Evolutionary conservation across 75 land plant species (phyloP), one percentile per base, ranked within the genome.

Genomic region (Ceratopteris richardii): DNA sequence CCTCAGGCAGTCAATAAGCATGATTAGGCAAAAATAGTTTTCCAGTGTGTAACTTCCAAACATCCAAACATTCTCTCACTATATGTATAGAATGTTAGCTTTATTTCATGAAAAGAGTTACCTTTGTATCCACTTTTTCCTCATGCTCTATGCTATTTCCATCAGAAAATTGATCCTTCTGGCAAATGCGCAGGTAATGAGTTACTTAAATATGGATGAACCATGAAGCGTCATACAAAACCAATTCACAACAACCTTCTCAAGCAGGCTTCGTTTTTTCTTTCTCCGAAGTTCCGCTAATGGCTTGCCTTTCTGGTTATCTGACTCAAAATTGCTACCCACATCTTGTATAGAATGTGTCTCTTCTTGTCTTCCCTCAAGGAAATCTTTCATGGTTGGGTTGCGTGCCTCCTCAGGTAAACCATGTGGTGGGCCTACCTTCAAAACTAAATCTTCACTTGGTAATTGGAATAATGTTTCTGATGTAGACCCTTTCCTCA

Each of bases 131-230:
- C 28, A 52, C 14, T 14, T 22, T 52, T 22, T 52, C 54, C 54
- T 52, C 54, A 2, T 19, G 12, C 2, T 2, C 54, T 3, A 13
- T 23, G 23, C 13, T n/a, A n/a, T n/a, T 52, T 19, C 28, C 28
- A 52, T 52, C 27, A 24, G 54, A 52, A 52, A 52, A 52, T 52
- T 26, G 54, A 52, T 52, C 54, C 29, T 28, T 52, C 54, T 52
- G 29, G 7, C 9, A 52, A 9, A 52, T 11, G 25, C 54, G 20
- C 18, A n/a, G n/a, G n/a, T n/a, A n/a, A n/a, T n/a, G n/a, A n/a
- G n/a, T n/a, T n/a, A n/a, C n/a, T n/a, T n/a, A n/a, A n/a, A n/a
- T n/a, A n/a, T n/a, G n/a, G n/a, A n/a, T n/a, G n/a, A n/a, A n/a
- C n/a, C n/a, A n/a, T n/a, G n/a, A n/a, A n/a, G n/a, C n/a, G n/a